Base-by-base conservation (phyloP, 164 flowering plant genomes). In the Vitis labrusca region DNA sequence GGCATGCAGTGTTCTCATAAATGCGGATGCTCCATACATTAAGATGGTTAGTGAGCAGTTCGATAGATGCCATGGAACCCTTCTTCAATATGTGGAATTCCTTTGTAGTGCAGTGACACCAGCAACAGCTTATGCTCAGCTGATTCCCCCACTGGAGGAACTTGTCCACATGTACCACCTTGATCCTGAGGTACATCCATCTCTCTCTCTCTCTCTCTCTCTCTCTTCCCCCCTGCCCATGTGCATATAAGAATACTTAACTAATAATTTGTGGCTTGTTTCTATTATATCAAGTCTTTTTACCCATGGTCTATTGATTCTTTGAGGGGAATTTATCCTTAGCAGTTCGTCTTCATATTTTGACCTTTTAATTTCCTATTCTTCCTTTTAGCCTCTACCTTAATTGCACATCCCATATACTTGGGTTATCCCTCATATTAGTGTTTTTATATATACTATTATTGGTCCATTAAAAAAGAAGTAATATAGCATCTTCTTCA, bases 41-140 rank as follows among this genome's bases (percentile, higher is more conserved):
- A 96, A 96, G 80, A 93, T 96, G 97, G 91, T 96, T 32, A 80
- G 98, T 79, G 99, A 96, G 77, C 93, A 92, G 82, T 96, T 92
- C 79, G 99, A 96, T 78, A 82, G 99, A 79, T 91, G 98, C 80
- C 99, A 96, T 83, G 99, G 99, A 27, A 83, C 93, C 17, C 95
- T 96, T 77, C 95, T 93, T 70, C 99, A 96, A 68, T 96, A 87
- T 71, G 99, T 96, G 64, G 99, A 96, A 67, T 96, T 93, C 75
- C 91, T 96, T 52, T 78, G 80, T 49, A 92, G 90, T 82, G 97
- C 97, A 9, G 81, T 93, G 44, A 78, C 86, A 17, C 92, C 98
- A 44, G 77, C 90, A 53, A 61, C 80, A 73, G 80, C 86, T 29
- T 96, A 92, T 84, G 97, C 94, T 70, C 89, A 85, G 61, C 78